phyloP scores from a whole-genome alignment of 1,284 basidiomycete species.

The Irpex sp. region DNA sequence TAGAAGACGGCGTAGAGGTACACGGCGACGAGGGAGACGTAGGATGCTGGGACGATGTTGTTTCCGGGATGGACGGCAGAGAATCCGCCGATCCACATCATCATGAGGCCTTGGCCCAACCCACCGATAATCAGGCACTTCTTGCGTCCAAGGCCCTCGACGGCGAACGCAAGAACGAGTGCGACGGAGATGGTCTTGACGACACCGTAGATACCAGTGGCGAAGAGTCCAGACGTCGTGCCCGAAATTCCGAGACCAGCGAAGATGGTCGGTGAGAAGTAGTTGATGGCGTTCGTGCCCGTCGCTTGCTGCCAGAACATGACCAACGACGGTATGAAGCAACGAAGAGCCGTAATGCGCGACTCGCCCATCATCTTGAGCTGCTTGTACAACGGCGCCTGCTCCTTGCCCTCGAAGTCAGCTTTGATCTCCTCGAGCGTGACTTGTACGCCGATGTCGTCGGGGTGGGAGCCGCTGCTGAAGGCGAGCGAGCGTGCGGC shows the following conservation, averaged over 20 bases:
- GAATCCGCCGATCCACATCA: conserved; percentile 51
- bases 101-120: conserved; percentile 40
- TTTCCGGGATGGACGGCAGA: conserved; percentile 33
- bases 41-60: conserved; percentile 38
- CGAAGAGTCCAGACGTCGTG: conserved; percentile 44
- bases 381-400: conserved; percentile 33
- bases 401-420: conserved; percentile 43
- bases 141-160: conserved; percentile 44
- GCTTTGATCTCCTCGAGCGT: conserved; percentile 51
- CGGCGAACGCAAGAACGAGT: conserved; percentile 37
- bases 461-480: conserved; percentile 34
- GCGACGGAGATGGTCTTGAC: conserved; percentile 49
- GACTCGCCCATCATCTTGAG: conserved; percentile 43
- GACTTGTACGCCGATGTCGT: conserved; percentile 37
- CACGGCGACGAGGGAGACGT: conserved; percentile 45
- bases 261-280: conserved; percentile 14
- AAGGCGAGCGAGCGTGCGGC: conserved; percentile 49
- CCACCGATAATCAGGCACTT: conserved; percentile 43
- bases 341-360: conserved; percentile 39
- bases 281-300: conserved; percentile 45
- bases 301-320: conserved; percentile 60
- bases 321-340: conserved; percentile 48
- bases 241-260: conserved; percentile 13
- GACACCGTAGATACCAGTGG: conserved; percentile 60
- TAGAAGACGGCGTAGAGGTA: conserved; percentile 48